phyloP scores from a whole-genome alignment of 495 filamentous ascomycete species.

The Xylaria curta region DNA sequence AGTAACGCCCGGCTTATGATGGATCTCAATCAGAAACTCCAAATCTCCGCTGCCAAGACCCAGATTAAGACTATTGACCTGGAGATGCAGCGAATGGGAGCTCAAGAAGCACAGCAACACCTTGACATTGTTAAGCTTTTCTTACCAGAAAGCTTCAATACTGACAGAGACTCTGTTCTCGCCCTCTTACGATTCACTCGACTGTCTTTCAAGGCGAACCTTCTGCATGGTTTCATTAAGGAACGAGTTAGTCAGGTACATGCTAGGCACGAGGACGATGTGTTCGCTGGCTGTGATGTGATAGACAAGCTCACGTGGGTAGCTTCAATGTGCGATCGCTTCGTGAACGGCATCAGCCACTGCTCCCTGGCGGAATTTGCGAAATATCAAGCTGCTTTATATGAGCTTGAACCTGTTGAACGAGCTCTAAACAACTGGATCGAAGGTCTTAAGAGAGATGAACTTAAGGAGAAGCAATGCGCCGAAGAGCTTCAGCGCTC shows the following conservation, averaged over 20 bases:
- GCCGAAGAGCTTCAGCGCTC: conserved; percentile 79
- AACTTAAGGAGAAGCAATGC: conserved; percentile 84
- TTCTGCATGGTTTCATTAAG: conserved; percentile 80
- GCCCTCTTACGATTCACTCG: conserved; percentile 87
- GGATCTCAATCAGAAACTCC: conserved; percentile 93
- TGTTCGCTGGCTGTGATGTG: conserved; percentile 78
- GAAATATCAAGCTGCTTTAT: conserved; percentile 74
- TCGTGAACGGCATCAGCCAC: conserved; percentile 75
- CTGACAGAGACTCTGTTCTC: conserved; percentile 80
- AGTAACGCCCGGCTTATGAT: conserved; percentile 89
- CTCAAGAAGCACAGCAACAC: conserved; percentile 87
- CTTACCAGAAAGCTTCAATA: conserved; percentile 83
- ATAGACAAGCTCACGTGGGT: conserved; percentile 89
- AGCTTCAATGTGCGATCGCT: conserved; percentile 78
- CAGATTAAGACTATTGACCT: conserved; percentile 93
- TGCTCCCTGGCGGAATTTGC: conserved; percentile 80
- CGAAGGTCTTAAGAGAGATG: conserved; percentile 79
- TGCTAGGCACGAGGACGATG: conserved; percentile 68
- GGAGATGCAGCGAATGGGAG: conserved; percentile 85
- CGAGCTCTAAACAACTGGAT: conserved; percentile 88
- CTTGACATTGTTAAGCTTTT: conserved; percentile 85
- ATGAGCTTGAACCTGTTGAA: conserved; percentile 93
- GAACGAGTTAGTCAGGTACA: conserved; percentile 69
- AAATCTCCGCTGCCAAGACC: conserved; percentile 84
- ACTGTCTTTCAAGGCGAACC: conserved; percentile 83